Evolutionary conservation across 495 filamentous ascomycete species (phyloP).

Genomic region (Hyaloscypha finlandica): DNA sequence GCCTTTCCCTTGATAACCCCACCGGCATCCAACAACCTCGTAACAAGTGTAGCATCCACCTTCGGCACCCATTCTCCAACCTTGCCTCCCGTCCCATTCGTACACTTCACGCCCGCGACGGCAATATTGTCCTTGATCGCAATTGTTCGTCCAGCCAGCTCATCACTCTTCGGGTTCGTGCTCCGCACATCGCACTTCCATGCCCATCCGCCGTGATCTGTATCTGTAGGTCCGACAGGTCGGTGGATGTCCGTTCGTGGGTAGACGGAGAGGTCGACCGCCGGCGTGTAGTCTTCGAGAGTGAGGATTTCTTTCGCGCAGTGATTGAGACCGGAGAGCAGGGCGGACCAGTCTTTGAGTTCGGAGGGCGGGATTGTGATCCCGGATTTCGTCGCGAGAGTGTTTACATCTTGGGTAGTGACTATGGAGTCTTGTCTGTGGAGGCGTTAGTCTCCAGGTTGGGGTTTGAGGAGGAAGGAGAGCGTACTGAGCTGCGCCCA

Average conservation of each 20-base stretch:
- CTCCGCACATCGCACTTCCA: conserved; percentile 34
- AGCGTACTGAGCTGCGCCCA: conserved; percentile 22
- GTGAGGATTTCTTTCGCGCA: conserved; percentile 25
- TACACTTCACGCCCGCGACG: conserved; percentile 39
- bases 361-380: conserved; percentile 18
- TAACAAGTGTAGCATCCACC: conserved; percentile 41
- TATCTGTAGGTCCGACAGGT: conserved; percentile 13
- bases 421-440: conserved; percentile 23
- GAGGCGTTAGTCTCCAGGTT: background rate
- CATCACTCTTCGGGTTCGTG: conserved; percentile 31
- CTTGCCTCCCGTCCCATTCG: conserved; percentile 36
- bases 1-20: conserved; percentile 41
- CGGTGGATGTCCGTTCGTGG: conserved; percentile 23
- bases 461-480: background rate
- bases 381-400: conserved; percentile 9
- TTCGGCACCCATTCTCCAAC: conserved; percentile 39
- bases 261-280: conserved; percentile 18
- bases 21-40: conserved; percentile 39
- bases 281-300: conserved; percentile 17
- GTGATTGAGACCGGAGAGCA: conserved; percentile 24
- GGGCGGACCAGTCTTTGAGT: conserved; percentile 20
- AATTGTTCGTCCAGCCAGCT: conserved; percentile 37
- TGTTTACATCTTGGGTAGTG: conserved; percentile 10
- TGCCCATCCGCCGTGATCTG: conserved; percentile 21
- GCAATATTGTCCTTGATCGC: conserved; percentile 44